Evolutionary conservation across 179 eudicot genomes (phyloP), one percentile per base, ranked within the genome.

Genomic region (Sideroxylon spinosum): DNA sequence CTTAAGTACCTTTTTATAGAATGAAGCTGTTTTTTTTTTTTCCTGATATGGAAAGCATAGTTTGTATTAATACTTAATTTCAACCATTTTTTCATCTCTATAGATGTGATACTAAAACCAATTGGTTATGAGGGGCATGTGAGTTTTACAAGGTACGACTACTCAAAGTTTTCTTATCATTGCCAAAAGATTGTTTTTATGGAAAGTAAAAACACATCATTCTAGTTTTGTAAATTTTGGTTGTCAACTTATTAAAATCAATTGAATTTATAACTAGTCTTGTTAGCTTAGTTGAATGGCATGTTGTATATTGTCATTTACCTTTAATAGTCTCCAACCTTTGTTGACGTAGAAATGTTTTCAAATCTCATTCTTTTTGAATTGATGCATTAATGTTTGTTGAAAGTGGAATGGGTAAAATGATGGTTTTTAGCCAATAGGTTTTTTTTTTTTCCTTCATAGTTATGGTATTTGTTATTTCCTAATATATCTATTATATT

Each of bases 151-250:
- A 76, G 71, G 81, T 78, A 55, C 68, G 73, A 87, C 80, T 89
- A 73, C 83, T 83, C 88, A 67, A 92, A 84, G 79, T n/a, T 95
- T 70, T 81, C 79, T 71, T 78, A 66, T 80, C 98, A 95, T 61
- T 95, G 92, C 80, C 85, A 80, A 68, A n/a, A 79, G 84, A 91
- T 82, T 96, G 97, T 74, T 57, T 22, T 22, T 89, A 87, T 87
- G 86, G 81, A 76, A 90, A 97, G 98, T 95, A 29, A 29, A 1
- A 74, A 61, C 14, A 2, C 44, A 3, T 65, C 10, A 22, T 25
- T 75, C 71, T 52, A 37, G 5, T 64, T 74, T 19, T 72, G 8
- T 25, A 7, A 48, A 37, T 2, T 29, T 55, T 48, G 37, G 46
- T 9, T 28, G 19, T 32, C 37, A 19, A 44, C 71, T 13, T 73